phyloP scores from a whole-genome alignment of 164 flowering plant species.

The Protea cynaroides region DNA sequence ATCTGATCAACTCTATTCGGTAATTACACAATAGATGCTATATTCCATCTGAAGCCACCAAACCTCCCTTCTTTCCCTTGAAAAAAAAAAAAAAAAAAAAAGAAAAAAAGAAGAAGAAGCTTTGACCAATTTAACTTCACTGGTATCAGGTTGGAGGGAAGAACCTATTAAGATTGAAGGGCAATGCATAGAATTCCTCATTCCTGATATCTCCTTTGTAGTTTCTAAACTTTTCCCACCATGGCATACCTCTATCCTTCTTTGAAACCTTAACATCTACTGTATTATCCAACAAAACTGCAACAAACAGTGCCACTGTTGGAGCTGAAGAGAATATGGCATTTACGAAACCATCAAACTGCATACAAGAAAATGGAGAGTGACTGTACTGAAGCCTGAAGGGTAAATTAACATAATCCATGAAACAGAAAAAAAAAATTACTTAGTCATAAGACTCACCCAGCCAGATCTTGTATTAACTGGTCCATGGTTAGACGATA shows the following conservation, averaged over 20 bases:
- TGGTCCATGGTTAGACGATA: slow-evolving; percentile 17
- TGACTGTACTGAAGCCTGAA: not conserved
- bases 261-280: slow-evolving; percentile 11
- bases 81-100: no score
- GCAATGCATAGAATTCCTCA: slow-evolving; percentile 22
- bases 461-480: slow-evolving; percentile 24
- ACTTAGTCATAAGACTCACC: slow-evolving; percentile 13
- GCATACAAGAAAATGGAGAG: not conserved
- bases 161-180: slow-evolving; percentile 19
- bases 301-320: slow-evolving; percentile 17
- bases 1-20: no score
- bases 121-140: no score
- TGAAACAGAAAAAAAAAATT: not conserved
- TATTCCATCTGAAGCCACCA: no score
- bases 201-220: slow-evolving; percentile 19
- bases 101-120: no score
- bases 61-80: no score
- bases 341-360: slow-evolving; percentile 21
- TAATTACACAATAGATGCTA: no score
- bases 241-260: slow-evolving; percentile 25
- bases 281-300: slow-evolving; percentile 17
- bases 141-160: slow-evolving; percentile 15
- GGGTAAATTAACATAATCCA: no score
- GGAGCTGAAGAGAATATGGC: slow-evolving; percentile 20
- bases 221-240: slow-evolving; percentile 24